These are phyloP conservation scores for Pythium utonaiense DNA, from an alignment of 352 stramenopile species.

Conservation along the genomic window DNA sequence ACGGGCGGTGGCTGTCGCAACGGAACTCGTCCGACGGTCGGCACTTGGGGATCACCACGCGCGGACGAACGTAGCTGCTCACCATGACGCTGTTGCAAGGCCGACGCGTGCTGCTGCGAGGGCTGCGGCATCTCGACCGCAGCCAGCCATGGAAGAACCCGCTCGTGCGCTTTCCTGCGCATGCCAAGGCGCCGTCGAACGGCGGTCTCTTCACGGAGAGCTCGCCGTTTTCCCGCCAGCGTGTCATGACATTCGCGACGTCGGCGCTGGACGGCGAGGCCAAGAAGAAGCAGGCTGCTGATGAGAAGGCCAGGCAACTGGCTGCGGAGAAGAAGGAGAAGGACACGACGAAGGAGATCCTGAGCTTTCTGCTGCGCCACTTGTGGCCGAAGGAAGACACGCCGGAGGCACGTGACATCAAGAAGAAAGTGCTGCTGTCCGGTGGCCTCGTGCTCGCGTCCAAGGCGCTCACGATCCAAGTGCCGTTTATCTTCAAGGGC, in stretches of 20 bases:
- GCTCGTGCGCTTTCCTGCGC: constrained; percentile 4
- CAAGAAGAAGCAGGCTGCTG: constrained; percentile 18
- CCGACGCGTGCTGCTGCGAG: constrained; percentile 22
- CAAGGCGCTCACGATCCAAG: constrained; percentile 86
- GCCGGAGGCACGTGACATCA: constrained; percentile 31
- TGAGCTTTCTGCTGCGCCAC: constrained; percentile 31
- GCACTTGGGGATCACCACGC: not conserved
- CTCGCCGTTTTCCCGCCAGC: not conserved
- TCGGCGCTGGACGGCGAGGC: constrained; percentile 20
- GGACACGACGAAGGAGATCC: constrained; percentile 32
- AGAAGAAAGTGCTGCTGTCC: constrained; percentile 57
- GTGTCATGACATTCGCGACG: constrained; percentile 20
- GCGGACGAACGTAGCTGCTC: not conserved
- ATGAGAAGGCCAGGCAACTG: constrained; percentile 13
- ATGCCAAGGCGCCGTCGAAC: not conserved
- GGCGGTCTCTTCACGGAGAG: not conserved
- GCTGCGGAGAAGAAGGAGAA: constrained; percentile 17
- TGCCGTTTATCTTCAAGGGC: constrained; percentile 95
- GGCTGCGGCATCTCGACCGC: constrained; percentile 26
- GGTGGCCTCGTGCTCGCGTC: constrained; percentile 72
- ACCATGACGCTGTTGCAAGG: constrained; percentile 22
- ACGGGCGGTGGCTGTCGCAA: not conserved
- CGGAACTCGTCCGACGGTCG: not conserved
- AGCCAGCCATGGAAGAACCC: constrained; percentile 20
- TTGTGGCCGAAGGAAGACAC: constrained; percentile 37